Base-by-base conservation (phyloP, 768 basidiomycete species). In the Suillus variegatus region DNA sequence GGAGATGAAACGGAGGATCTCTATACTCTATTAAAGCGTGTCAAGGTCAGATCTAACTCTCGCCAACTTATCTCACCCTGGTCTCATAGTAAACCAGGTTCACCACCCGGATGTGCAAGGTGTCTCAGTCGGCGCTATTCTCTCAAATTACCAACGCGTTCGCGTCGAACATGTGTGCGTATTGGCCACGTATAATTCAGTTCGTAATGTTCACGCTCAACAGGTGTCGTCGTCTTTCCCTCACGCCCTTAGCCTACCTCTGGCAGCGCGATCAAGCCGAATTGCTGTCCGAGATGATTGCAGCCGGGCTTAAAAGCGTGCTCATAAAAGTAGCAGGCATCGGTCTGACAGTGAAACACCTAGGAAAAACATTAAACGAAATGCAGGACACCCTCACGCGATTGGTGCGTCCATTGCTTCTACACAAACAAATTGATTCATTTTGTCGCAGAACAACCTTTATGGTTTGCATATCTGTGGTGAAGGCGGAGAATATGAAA, bases 1-100 rank as follows among this genome's bases (percentile, higher is more conserved):
- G 96, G 95, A 4, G 97, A 99, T 76, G 97, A 99, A 80, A 99
- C 97, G 0, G 97, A 99, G 74, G 97, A 99, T 78, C 83, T 99
- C 36, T 87, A 86, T 70, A 83, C 80, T 25, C 77, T 99, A 38
- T 80, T 99, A 22, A 79, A 78, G 20, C 79, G 82, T 22, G 93
- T 98, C 64, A 90, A 95, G 85, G 96, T 95, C 67, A 25, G 76
- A 49, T 6, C n/a, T 38, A 46, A n/a, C 4, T 13, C 58, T 20
- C 36, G 28, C 44, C 6, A 43, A 54, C 32, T 32, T 32, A 32
- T 51, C 49, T 36, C 55, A 36, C 13, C n/a, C 18, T 13, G 25
- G 1, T 36, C 56, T 43, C 49, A 64, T 71, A 4, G 13, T 63
- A 41, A 32, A 44, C 7, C 68, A 96, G 95, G 75, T 79, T 13